Evolutionary conservation across 768 basidiomycete genomes (phyloP).

Genomic region (Podaxis pistillaris): DNA sequence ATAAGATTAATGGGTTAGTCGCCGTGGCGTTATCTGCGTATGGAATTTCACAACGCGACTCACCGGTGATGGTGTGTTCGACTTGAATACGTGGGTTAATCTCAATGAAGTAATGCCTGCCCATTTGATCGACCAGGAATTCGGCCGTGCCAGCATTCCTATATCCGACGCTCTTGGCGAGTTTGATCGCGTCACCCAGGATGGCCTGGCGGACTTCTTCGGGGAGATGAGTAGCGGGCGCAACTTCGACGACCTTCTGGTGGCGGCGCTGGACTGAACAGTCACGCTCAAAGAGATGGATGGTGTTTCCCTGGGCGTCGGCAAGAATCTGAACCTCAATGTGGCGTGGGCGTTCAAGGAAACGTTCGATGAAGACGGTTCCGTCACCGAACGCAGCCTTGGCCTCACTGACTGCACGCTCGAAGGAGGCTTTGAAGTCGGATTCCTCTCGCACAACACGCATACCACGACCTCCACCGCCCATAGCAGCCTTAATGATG

Average conservation of each 20-base stretch:
- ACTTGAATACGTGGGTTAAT: slow-evolving; percentile 99
- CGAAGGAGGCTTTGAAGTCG: slow-evolving; percentile 85
- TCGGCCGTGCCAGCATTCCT: slow-evolving; percentile 98
- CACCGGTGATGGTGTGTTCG: slow-evolving; percentile 98
- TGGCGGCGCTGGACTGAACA: slow-evolving; percentile 98
- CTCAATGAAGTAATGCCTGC: slow-evolving; percentile 98
- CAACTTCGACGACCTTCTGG: slow-evolving; percentile 99
- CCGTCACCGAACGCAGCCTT: slow-evolving; percentile 98
- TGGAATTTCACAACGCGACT: not conserved
- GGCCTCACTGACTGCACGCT: slow-evolving; percentile 92
- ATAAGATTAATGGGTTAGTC: not conserved
- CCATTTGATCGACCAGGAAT: slow-evolving; percentile 96
- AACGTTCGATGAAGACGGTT: slow-evolving; percentile 98
- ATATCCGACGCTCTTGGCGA: slow-evolving; percentile 92
- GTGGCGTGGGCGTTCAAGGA: slow-evolving; percentile 94
- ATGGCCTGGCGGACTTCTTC: slow-evolving; percentile 91
- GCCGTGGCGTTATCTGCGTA: not conserved
- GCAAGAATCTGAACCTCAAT: slow-evolving; percentile 97
- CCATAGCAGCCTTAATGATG: slow-evolving; percentile 99
- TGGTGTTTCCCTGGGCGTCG: slow-evolving; percentile 88
- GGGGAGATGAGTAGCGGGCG: slow-evolving; percentile 91
- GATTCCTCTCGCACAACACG: slow-evolving; percentile 94
- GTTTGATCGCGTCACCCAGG: slow-evolving; percentile 86
- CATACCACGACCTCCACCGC: slow-evolving; percentile 98
- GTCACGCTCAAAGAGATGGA: slow-evolving; percentile 98